These are phyloP conservation scores for Beta corolliflora DNA, from an alignment of 179 eudicot species.

Conservation along the genomic window DNA sequence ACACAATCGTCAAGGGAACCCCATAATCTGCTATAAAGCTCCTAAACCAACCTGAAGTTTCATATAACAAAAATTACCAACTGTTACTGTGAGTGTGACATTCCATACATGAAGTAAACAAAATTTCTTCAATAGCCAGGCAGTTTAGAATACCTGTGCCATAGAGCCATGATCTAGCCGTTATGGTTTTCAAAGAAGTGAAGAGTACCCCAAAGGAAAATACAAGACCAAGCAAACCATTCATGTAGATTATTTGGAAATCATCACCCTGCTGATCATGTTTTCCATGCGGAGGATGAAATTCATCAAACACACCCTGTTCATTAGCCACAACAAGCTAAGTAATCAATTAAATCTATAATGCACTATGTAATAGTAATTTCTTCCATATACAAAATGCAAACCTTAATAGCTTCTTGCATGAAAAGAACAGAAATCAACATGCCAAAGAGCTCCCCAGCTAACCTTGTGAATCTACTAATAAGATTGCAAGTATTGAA, in stretches of 20 bases:
- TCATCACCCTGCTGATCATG: constrained; percentile 21
- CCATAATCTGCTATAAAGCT: constrained; percentile 63
- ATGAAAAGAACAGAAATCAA: constrained; percentile 56
- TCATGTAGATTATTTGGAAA: constrained; percentile 47
- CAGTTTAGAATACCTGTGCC: constrained; percentile 40
- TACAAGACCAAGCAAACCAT: constrained; percentile 54
- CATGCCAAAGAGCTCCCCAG: constrained; percentile 66
- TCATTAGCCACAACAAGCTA: background rate
- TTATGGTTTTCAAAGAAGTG: constrained; percentile 42
- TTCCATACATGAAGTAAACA: background rate
- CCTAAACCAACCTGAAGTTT: constrained; percentile 41
- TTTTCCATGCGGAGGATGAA: constrained; percentile 36
- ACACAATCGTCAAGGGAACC: constrained; percentile 51
- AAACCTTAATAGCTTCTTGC: constrained; percentile 56
- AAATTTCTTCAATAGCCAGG: background rate
- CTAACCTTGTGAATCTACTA: constrained; percentile 56
- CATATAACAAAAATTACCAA: background rate
- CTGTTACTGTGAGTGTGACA: background rate
- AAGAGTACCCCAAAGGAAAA: constrained; percentile 53
- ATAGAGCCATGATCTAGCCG: constrained; percentile 56
- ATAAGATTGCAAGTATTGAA: constrained; percentile 52
- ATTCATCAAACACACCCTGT: constrained; percentile 61
- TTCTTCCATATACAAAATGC: background rate
- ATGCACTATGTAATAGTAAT: background rate
- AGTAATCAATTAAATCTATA: background rate